Base-by-base conservation (phyloP, 1,284 basidiomycete species). In the Coniferiporia weirii region DNA sequence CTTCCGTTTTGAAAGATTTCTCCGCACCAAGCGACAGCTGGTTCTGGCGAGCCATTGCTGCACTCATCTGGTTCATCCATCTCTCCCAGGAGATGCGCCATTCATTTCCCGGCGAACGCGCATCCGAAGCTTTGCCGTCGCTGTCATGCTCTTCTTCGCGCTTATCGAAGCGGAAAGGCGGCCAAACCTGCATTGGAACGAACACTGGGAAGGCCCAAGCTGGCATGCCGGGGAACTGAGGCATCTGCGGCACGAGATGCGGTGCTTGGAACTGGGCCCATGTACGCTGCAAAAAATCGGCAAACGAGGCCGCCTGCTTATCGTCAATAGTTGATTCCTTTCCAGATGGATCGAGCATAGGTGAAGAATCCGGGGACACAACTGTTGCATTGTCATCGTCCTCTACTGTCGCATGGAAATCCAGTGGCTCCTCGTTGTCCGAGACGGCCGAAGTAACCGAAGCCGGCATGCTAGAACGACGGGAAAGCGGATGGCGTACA, bases 121-220 rank as follows among this genome's bases (percentile, higher is more conserved):
- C 71, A 9, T 72, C 73, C 46, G 65, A 71, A 19, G 70, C 67
- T 48, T 71, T 70, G 46, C 63, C 59, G 47, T 57, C 67, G 35
- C 65, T 67, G 54, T 75, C 77, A 38, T 43, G 68, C 50, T 60
- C 46, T 27, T 66, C 68, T 34, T 68, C 67, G 54, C 73, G 75
- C 61, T 72, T 75, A 34, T 84, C 79, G 60, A 80, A 78, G 59
- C 84, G 73, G 68, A 87, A 80, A 8, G 80, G 78, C 7, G 84
- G 79, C 77, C 86, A 84, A n/a, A 76, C 78, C 40, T 84, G 79
- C 68, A 85, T 81, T 1, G 89, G 87, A 12, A 91, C 81, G 62
- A 86, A 80, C 40, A 91, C 79, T 4, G 89, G 87, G 77, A 91
- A 89, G n/a, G 88, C 85, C 70, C 88, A 78, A 0, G 87, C 76